Evolutionary conservation across 2,329 filamentous ascomycete species (phyloP).

Genomic region (Verticillium albo-atrum): DNA sequence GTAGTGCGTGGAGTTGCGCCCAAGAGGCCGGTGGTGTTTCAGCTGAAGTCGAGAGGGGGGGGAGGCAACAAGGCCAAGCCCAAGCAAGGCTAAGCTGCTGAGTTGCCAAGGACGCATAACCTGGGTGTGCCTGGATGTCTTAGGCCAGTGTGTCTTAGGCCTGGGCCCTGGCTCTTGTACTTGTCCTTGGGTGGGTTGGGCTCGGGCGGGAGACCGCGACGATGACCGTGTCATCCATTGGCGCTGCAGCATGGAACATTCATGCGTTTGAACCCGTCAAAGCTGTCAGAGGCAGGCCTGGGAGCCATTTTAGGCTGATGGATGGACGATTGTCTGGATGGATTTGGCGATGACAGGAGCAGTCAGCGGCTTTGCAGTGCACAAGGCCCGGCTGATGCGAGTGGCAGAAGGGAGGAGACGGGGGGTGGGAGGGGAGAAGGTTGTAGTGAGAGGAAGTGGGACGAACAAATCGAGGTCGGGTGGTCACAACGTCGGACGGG

Average conservation of each 20-base stretch:
- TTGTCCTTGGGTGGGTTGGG: background rate
- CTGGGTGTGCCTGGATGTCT: background rate
- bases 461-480: background rate
- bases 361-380: background rate
- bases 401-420: background rate
- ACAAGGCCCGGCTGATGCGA: no score
- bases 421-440: background rate
- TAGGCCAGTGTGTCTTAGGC: background rate
- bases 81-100: background rate
- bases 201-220: background rate
- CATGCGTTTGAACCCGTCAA: constrained; percentile 3
- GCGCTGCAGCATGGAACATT: constrained; percentile 1
- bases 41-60: constrained; percentile 2
- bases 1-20: background rate
- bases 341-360: background rate
- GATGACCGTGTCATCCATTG: background rate
- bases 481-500: background rate
- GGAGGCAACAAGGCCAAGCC: background rate
- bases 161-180: background rate
- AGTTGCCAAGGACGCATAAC: background rate
- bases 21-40: constrained; percentile 3
- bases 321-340: background rate
- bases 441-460: background rate
- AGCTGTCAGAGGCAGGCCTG: background rate
- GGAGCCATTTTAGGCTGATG: background rate